Conservation (phyloP, 768 basidiomycete species). For the Thelephora ganbajun region DNA sequence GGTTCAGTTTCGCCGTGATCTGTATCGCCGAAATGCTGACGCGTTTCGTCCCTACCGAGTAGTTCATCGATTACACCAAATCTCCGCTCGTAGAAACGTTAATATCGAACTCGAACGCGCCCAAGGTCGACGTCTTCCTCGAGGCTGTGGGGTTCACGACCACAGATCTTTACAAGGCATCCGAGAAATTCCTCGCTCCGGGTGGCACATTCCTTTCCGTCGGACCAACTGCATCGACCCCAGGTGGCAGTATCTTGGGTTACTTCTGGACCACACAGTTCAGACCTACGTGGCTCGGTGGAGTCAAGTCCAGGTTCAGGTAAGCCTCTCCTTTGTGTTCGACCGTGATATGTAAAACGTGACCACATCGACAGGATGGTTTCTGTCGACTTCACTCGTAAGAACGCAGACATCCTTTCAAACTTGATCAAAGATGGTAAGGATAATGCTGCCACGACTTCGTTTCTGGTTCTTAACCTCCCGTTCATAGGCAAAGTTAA, state of each 20-base stretch:
- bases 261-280: slow-evolving; percentile 14
- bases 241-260: slow-evolving; percentile 9
- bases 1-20: slow-evolving; percentile 4
- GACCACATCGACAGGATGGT: slow-evolving; percentile 20
- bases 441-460: background rate
- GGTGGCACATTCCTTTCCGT: slow-evolving; percentile 39
- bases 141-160: slow-evolving; percentile 42
- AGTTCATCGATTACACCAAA: slow-evolving; percentile 50
- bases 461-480: background rate
- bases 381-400: slow-evolving; percentile 16
- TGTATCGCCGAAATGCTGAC: background rate
- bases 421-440: slow-evolving; percentile 29
- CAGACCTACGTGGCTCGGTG: slow-evolving; percentile 39
- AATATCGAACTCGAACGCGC: slow-evolving; percentile 25
- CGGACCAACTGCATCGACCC: slow-evolving; percentile 23
- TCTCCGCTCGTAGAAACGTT: slow-evolving; percentile 34
- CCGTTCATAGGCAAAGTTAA: slow-evolving; percentile 29
- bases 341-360: background rate
- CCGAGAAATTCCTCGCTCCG: slow-evolving; percentile 36
- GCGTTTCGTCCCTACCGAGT: background rate
- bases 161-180: slow-evolving; percentile 32
- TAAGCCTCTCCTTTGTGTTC: background rate
- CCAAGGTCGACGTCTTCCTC: slow-evolving; percentile 42
- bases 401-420: slow-evolving; percentile 18
- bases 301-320: no score